Base-by-base conservation (phyloP, 176 grass and related monocot genomes). In the Saccharum officinarum region DNA sequence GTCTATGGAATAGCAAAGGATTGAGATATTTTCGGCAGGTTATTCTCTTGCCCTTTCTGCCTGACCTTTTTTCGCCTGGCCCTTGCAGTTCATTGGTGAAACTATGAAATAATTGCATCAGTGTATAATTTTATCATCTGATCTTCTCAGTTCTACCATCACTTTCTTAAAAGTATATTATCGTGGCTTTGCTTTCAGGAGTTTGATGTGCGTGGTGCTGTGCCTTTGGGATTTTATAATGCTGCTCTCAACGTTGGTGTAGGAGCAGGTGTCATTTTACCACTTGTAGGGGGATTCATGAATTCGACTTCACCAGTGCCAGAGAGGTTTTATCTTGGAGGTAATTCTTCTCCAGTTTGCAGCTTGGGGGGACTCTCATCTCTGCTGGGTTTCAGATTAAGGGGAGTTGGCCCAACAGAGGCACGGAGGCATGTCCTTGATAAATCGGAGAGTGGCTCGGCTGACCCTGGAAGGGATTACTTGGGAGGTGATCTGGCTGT, bases 11-110 rank as follows among this genome's bases (percentile, higher is more conserved):
- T 55, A 91, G 38, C 84, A 96, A 84, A 65, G 89, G 88, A 8
- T 73, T 92, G 70, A 90, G 85, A 77, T 92, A 92, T 94, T 88
- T 94, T 23, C 89, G 92, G 22, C 93, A 99, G 97, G 97, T 98
- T 73, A 22, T 75, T 70, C 47, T 40, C 76, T 57, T 76, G 12
- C 63, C 46, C 8, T 14, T 46, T 61, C 62, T 40, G 34, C 60
- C 49, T 86, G 26, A 41, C 1, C 1, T 7, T 61, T 80, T 75
- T 80, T 60, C 3, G 4, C 8, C 67, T 79, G 44, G 22, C 45
- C 13, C 20, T 42, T 20, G 16, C 59, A 45, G 12, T 68, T 30
- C 14, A 60, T 72, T 36, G 3, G 11, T 44, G 49, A 41, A 59
- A 15, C 23, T 15, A 41, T 61, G 49, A 13, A 59, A 5, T 20